phyloP scores from a whole-genome alignment of 2,329 filamentous ascomycete species.

The Cladophialophora chaetospira region DNA sequence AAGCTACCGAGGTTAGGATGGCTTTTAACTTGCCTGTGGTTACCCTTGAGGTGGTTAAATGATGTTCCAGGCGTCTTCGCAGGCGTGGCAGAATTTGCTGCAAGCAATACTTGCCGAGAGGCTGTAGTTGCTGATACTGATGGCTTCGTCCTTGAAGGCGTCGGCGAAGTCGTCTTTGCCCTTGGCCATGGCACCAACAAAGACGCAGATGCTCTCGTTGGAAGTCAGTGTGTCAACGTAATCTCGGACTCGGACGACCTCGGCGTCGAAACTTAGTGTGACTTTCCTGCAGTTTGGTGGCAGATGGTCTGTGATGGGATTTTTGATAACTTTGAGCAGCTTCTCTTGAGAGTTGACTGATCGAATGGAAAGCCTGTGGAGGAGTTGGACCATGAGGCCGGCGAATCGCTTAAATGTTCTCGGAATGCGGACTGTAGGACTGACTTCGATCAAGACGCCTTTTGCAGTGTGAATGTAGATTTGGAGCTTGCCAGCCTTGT shows the following conservation, averaged over 20 bases:
- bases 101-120: slow-evolving; percentile 96
- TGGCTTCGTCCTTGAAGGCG: slow-evolving; percentile 90
- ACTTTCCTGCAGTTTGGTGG: slow-evolving; percentile 97
- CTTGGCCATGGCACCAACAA: slow-evolving; percentile 98
- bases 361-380: slow-evolving; percentile 92
- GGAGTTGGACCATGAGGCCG: slow-evolving; percentile 95
- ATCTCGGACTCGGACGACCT: slow-evolving; percentile 82
- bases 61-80: slow-evolving; percentile 94
- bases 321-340: slow-evolving; percentile 94
- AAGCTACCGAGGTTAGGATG: slow-evolving; percentile 8
- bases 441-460: slow-evolving; percentile 95
- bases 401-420: slow-evolving; percentile 99
- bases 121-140: slow-evolving; percentile 97
- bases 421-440: slow-evolving; percentile 95
- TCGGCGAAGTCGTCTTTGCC: slow-evolving; percentile 95
- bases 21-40: slow-evolving; percentile 9
- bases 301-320: slow-evolving; percentile 94
- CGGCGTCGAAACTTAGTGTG: slow-evolving; percentile 90
- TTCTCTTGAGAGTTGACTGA: slow-evolving; percentile 98
- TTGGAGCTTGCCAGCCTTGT: slow-evolving; percentile 95
- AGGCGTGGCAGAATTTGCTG: slow-evolving; percentile 99
- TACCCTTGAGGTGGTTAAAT: slow-evolving; percentile 59
- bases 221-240: slow-evolving; percentile 78
- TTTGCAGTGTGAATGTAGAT: slow-evolving; percentile 99
- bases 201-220: slow-evolving; percentile 94